Conservation (phyloP, 140 eudicot genomes). For the Cichorium intybus region DNA sequence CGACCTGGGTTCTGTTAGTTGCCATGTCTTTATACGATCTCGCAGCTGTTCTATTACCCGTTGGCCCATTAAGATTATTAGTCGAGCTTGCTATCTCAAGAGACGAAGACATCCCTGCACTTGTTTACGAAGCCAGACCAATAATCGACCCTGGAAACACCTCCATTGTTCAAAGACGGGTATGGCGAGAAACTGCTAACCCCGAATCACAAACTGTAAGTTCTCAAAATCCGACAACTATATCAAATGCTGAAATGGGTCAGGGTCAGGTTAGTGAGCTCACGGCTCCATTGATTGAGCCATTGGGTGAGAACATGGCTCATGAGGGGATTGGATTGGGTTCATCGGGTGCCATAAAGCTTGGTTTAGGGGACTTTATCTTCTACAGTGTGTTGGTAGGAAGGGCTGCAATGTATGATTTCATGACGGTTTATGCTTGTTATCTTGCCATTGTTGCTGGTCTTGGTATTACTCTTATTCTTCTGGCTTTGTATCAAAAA, state of each 20-base stretch:
- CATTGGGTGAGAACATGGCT: constrained; percentile 46
- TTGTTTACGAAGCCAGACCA: constrained; percentile 95
- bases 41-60: constrained; percentile 93
- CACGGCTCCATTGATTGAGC: constrained; percentile 65
- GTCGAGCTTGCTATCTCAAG: constrained; percentile 94
- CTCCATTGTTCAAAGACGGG: constrained; percentile 44
- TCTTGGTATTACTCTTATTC: constrained; percentile 83
- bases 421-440: constrained; percentile 96
- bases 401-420: constrained; percentile 98
- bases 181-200: constrained; percentile 51
- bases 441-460: constrained; percentile 97
- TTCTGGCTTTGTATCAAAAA: constrained; percentile 86
- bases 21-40: constrained; percentile 96
- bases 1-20: constrained; percentile 97
- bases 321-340: constrained; percentile 97
- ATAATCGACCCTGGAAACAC: constrained; percentile 28
- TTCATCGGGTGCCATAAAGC: constrained; percentile 90
- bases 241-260: constrained; percentile 53
- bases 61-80: constrained; percentile 87
- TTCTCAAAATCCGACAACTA: constrained; percentile 29
- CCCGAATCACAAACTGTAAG: constrained; percentile 25
- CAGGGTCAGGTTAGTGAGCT: constrained; percentile 45
- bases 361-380: constrained; percentile 92
- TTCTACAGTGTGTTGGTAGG: constrained; percentile 97
- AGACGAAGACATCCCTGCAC: constrained; percentile 95